Evolutionary conservation across 2,329 filamentous ascomycete species (phyloP), one percentile per base, ranked within the genome.

Genomic region (Fusarium zealandicum): DNA sequence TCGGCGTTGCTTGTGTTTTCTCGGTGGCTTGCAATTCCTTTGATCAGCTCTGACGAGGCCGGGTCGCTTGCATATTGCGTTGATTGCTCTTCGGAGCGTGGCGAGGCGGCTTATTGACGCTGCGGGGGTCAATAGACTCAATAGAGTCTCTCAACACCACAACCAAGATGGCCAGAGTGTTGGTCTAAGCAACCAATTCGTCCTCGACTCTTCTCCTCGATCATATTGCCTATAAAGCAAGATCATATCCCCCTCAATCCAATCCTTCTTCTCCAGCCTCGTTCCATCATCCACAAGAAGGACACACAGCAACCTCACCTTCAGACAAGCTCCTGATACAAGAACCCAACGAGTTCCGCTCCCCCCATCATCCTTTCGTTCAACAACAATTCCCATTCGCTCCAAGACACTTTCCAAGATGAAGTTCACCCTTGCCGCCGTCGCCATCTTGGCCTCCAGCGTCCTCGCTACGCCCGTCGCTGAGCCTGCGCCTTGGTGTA

Each of bases 361-460:
- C 54, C 46, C 45, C 20, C 28, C 22, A 25, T 25, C 22, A 25
- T 25, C 13, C 28, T 31, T 31, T 35, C 22, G 27, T 58, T 51
- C 41, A 39, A 51, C n/a, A 17, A 31, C 11, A 22, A 25, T 9
- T 52, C 25, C 27, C 39, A n/a, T 54, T 49, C 54, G n/a, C 41
- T 59, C 18, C 41, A 38, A 37, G 39, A 41, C 27, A 48, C 16
- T 31, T 45, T 39, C 20, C 47, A 61, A 16, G 27, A 72, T 72
- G 70, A 72, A 70, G 67, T 60, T 67, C 43, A 63, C 63, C 22
- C 36, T 71, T 42, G 53, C 69, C 27, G 53, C 66, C 57, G 18
- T 69, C 40, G 63, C 64, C 51, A 20, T 65, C 37, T 30, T 68
- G 51, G 59, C 61, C 32, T 51, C 61, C 27, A 41, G 51, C 18